These are phyloP conservation scores for Xerocomus subilludens DNA, from an alignment of 1,284 basidiomycete species.

Conservation along the genomic window DNA sequence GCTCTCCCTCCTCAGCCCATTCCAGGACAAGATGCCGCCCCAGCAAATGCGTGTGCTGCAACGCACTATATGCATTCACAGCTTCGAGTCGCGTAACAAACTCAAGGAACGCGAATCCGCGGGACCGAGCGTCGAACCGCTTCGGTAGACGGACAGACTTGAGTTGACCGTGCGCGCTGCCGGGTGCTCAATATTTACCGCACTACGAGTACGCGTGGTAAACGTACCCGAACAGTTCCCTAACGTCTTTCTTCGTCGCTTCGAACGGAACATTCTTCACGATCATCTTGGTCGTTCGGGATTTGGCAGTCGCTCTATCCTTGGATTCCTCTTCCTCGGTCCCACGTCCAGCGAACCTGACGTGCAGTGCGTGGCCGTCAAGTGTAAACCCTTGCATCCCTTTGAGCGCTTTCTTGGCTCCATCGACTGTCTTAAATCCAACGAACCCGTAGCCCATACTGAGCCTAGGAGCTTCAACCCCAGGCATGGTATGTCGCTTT, in stretches of 20 bases:
- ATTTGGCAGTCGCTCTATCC: slow-evolving; percentile 59
- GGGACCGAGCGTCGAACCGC: slow-evolving; percentile 84
- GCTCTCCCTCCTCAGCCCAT: slow-evolving; percentile 88
- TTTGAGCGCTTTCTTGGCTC: slow-evolving; percentile 80
- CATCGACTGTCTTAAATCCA: slow-evolving; percentile 84
- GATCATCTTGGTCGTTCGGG: slow-evolving; percentile 87
- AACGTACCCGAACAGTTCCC: slow-evolving; percentile 85
- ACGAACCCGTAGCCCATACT: slow-evolving; percentile 98
- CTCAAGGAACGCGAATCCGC: slow-evolving; percentile 97
- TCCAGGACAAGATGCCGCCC: slow-evolving; percentile 94
- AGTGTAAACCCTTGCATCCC: slow-evolving; percentile 85
- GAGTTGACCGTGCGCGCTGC: slow-evolving; percentile 87
- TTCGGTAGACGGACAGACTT: slow-evolving; percentile 91
- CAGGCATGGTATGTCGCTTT: slow-evolving; percentile 67
- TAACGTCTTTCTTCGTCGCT: slow-evolving; percentile 91
- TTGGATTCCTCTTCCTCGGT: slow-evolving; percentile 69
- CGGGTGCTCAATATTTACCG: not conserved
- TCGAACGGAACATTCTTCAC: slow-evolving; percentile 99
- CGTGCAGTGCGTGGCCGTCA: slow-evolving; percentile 87
- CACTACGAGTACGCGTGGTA: not conserved
- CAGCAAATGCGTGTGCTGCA: slow-evolving; percentile 94
- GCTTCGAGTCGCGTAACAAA: slow-evolving; percentile 90
- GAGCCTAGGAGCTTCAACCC: slow-evolving; percentile 61
- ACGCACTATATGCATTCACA: slow-evolving; percentile 82
- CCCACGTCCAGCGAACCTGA: slow-evolving; percentile 91